These are phyloP conservation scores for Coprinopsis marcescibilis DNA, from an alignment of 768 basidiomycete genomes.

Conservation along the genomic window DNA sequence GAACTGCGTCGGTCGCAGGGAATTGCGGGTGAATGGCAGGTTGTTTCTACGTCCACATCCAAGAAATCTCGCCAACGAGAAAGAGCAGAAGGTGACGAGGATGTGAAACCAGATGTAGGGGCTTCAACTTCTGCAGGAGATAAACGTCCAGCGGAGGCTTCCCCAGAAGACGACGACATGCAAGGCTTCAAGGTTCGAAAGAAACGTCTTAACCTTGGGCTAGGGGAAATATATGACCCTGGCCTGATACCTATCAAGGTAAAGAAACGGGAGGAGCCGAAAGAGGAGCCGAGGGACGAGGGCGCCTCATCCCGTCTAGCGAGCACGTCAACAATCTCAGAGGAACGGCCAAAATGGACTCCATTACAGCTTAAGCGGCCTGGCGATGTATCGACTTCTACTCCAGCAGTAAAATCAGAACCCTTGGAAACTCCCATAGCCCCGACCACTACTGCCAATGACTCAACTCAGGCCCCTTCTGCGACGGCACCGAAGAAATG, in stretches of 20 bases:
- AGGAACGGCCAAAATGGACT: conserved; percentile 18
- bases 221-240: conserved; percentile 82
- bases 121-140: conserved; percentile 10
- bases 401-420: conserved; percentile 6
- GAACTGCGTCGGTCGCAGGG: conserved; percentile 61
- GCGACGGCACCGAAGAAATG: too few species aligned
- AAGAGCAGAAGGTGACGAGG: conserved; percentile 16
- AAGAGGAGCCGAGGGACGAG: conserved; percentile 19
- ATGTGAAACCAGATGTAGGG: conserved; percentile 35
- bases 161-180: conserved; percentile 44
- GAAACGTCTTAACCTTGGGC: conserved; percentile 51
- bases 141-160: conserved; percentile 14
- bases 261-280: conserved; percentile 49
- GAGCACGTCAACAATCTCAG: conserved; percentile 9
- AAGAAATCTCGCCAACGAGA: conserved; percentile 12
- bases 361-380: conserved; percentile 18
- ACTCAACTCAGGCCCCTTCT: background rate
- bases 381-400: conserved; percentile 7
- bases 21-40: conserved; percentile 72
- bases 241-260: conserved; percentile 60
- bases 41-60: conserved; percentile 24
- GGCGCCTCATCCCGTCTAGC: conserved; percentile 10
- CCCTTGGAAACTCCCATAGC: background rate
- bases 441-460: background rate
- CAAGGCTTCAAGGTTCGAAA: conserved; percentile 65